These are phyloP conservation scores for Xylaria sp. DNA, from an alignment of 2,329 filamentous ascomycete genomes.

Conservation along the genomic window DNA sequence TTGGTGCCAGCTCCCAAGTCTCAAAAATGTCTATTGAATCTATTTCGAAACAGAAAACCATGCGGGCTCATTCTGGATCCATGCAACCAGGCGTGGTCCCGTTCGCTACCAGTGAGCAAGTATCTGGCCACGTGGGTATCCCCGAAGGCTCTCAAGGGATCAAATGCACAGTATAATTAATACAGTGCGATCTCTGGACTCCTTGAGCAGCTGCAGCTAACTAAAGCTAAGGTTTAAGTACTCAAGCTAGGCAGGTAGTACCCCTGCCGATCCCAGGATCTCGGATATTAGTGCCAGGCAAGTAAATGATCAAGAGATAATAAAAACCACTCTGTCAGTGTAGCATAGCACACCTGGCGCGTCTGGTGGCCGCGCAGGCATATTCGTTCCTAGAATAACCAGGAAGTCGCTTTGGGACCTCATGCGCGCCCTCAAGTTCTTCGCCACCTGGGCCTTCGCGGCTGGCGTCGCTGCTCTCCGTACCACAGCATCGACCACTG, in stretches of 20 bases:
- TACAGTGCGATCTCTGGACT: neutral
- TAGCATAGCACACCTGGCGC: neutral
- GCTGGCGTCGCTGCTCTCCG: conserved; percentile 25
- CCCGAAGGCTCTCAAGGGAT: neutral
- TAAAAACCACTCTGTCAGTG: neutral
- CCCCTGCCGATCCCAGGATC: conserved; percentile 25
- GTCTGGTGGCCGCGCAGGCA: conserved; percentile 8
- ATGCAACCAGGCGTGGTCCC: neutral
- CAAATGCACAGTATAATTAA: neutral
- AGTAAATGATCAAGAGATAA: neutral
- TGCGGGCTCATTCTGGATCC: no score
- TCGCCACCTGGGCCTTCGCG: conserved; percentile 27
- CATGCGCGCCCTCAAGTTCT: conserved; percentile 31
- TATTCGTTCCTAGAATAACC: neutral
- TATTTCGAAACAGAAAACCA: no score
- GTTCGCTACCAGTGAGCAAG: neutral
- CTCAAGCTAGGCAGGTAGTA: neutral
- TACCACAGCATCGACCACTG: conserved; percentile 30
- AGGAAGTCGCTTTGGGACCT: conserved; percentile 5
- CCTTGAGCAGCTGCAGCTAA: neutral
- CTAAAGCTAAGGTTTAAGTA: neutral
- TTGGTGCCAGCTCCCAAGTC: no score
- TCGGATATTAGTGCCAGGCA: neutral
- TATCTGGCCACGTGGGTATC: neutral
- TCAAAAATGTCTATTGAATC: no score